Evolutionary conservation across 148 eudicot species (phyloP), one percentile per base, ranked within the genome.

Genomic region (Chenopodium suecicum): DNA sequence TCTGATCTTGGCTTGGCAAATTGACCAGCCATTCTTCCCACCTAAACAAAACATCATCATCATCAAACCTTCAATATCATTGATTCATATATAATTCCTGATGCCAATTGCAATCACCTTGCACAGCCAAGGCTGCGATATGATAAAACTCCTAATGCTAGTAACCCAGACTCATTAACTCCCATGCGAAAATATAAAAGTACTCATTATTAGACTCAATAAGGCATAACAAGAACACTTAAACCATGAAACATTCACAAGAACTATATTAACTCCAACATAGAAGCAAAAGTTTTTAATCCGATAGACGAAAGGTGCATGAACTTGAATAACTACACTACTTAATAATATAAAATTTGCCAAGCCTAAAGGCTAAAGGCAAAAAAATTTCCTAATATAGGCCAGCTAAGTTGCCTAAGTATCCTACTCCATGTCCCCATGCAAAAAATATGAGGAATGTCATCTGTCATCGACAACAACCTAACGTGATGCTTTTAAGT

Each of bases 1-100:
- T 91, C 92, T 19, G 94, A 91, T 83, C 95, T 89, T 73, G 95
- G 95, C 84, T 92, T 90, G 3, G 95, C 95, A 70, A 92, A 92
- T 73, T 90, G 95, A 31, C 95, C 95, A 41, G 93, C 95, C 93
- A 92, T 90, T 89, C 93, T 88, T 70, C 95, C 96, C 41, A 90
- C 92, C 92, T 90, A 75, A 10, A 75, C 22, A 37, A 47, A 70
- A 80, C 29, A 73, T 46, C 54, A n/a, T 9, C 65, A 79, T 73
- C 79, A 27, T 67, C 72, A 54, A 31, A 75, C 79, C 2, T 60
- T 3, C 27, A 58, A 63, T 54, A 25, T 56, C 58, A 14, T 70
- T 31, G 19, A n/a, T 0, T 37, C 50, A 34, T 54, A 74, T 50
- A 58, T 29, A 47, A 44, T 47, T 22, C 11, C 60, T 20, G 29